These are phyloP conservation scores for Austroboletus novae-zelandiae DNA, from an alignment of 1,284 basidiomycete genomes.

Conservation along the genomic window DNA sequence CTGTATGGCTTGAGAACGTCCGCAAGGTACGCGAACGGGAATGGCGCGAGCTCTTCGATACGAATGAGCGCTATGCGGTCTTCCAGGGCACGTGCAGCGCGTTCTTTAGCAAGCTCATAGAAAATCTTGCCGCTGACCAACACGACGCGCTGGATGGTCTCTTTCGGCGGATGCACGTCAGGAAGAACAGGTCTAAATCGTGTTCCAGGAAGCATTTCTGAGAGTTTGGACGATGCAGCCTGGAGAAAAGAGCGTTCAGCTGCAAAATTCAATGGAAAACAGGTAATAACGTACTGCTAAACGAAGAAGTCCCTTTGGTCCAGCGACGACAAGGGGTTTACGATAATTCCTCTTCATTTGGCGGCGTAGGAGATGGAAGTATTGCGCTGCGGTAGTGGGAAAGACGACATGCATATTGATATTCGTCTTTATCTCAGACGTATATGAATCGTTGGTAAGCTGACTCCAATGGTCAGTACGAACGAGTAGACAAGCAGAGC, in stretches of 20 bases:
- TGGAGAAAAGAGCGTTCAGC: constrained; percentile 31
- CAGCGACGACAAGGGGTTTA: constrained; percentile 81
- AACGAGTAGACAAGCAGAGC: background rate
- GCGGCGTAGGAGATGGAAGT: constrained; percentile 84
- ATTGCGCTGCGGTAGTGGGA: constrained; percentile 85
- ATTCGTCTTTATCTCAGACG: constrained; percentile 40
- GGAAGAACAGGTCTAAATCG: constrained; percentile 72
- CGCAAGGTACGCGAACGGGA: constrained; percentile 66
- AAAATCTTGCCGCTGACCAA: constrained; percentile 80
- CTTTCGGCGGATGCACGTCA: constrained; percentile 36
- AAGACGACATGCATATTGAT: constrained; percentile 82
- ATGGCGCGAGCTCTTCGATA: constrained; percentile 83
- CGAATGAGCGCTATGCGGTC: constrained; percentile 65
- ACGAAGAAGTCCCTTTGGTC: constrained; percentile 79
- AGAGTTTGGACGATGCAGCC: constrained; percentile 72
- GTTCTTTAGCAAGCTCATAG: constrained; percentile 78
- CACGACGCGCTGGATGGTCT: constrained; percentile 55
- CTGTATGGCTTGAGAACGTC: constrained; percentile 48
- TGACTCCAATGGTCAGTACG: constrained; percentile 26
- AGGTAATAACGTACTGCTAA: constrained; percentile 56
- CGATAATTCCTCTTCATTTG: constrained; percentile 84
- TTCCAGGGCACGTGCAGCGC: constrained; percentile 49
- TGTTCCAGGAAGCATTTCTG: constrained; percentile 62
- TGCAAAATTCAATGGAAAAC: no score
- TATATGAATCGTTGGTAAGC: constrained; percentile 71